These are phyloP conservation scores for Byssothecium circinans DNA, from an alignment of 2,329 filamentous ascomycete genomes.

Conservation along the genomic window DNA sequence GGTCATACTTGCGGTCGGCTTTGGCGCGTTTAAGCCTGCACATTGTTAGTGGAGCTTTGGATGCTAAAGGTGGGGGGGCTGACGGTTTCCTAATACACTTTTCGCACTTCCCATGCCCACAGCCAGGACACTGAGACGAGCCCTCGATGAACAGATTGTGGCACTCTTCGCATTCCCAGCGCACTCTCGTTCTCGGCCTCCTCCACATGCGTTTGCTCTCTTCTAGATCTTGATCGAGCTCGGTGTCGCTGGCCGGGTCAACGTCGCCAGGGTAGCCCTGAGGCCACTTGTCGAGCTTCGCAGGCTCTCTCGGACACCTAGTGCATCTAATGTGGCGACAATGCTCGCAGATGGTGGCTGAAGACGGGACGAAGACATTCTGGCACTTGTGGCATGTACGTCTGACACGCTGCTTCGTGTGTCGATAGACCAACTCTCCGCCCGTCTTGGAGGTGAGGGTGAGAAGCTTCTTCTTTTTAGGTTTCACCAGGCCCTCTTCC, in stretches of 20 bases:
- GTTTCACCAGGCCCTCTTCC: conserved; percentile 41
- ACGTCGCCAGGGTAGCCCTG: conserved; percentile 70
- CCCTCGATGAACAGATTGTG: conserved; percentile 60
- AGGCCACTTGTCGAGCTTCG: conserved; percentile 70
- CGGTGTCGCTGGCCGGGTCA: conserved; percentile 37
- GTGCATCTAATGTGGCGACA: conserved; percentile 77
- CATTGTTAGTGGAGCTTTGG: conserved; percentile 10
- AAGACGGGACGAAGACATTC: conserved; percentile 57
- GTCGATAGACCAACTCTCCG: conserved; percentile 71
- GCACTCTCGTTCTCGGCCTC: conserved; percentile 49
- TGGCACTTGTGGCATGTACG: conserved; percentile 76
- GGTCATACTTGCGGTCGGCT: conserved; percentile 60
- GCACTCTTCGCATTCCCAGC: conserved; percentile 64
- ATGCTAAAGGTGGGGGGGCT: conserved; percentile 18
- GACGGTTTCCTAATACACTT: conserved; percentile 59
- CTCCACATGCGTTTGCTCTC: conserved; percentile 44
- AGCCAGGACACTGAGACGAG: conserved; percentile 60
- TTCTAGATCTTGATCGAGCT: conserved; percentile 28
- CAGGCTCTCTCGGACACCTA: conserved; percentile 77
- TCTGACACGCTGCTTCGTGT: conserved; percentile 71
- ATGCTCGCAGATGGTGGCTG: conserved; percentile 63
- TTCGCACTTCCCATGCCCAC: conserved; percentile 62
- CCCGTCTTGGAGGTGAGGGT: conserved; percentile 67
- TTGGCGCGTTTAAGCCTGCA: conserved; percentile 59
- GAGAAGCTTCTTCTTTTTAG: conserved; percentile 53